These are phyloP conservation scores for Dendrocalamus sinicus DNA, from an alignment of 176 grass and related monocot species.

Conservation along the genomic window DNA sequence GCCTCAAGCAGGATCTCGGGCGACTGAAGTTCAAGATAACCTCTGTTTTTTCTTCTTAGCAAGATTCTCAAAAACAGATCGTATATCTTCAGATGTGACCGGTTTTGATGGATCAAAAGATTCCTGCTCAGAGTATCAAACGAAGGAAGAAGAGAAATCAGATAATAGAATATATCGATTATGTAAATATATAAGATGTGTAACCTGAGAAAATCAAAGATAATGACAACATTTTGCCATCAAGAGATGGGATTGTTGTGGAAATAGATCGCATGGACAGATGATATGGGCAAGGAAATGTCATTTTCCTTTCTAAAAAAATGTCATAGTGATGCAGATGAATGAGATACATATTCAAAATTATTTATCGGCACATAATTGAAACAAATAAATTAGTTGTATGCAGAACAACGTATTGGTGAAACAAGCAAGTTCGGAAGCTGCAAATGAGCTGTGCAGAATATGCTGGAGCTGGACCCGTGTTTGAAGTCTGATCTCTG, in stretches of 20 bases:
- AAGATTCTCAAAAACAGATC: constrained; percentile 82
- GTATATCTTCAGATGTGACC: constrained; percentile 82
- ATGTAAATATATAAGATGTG: constrained; percentile 4
- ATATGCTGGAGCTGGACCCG: not conserved
- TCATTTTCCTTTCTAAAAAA: not conserved
- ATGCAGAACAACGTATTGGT: not conserved
- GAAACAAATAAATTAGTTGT: not conserved
- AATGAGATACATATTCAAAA: not conserved
- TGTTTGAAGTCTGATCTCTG: not conserved
- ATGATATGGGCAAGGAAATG: not conserved
- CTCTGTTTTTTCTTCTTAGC: constrained; percentile 94
- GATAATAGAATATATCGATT: not conserved
- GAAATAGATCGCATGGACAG: not conserved
- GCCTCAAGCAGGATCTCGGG: not conserved
- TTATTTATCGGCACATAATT: not conserved
- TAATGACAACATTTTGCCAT: not conserved
- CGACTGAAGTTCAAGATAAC: constrained; percentile 42
- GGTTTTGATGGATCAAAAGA: constrained; percentile 76
- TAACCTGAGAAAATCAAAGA: not conserved
- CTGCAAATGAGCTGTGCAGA: not conserved
- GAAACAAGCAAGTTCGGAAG: not conserved
- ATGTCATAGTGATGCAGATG: not conserved
- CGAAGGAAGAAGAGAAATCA: constrained; percentile 2
- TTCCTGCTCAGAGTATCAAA: constrained; percentile 58
- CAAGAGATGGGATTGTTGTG: not conserved